Conservation (phyloP, 2,329 filamentous ascomycete genomes). For the Ophiocordyceps camponoti-rufipedis region DNA sequence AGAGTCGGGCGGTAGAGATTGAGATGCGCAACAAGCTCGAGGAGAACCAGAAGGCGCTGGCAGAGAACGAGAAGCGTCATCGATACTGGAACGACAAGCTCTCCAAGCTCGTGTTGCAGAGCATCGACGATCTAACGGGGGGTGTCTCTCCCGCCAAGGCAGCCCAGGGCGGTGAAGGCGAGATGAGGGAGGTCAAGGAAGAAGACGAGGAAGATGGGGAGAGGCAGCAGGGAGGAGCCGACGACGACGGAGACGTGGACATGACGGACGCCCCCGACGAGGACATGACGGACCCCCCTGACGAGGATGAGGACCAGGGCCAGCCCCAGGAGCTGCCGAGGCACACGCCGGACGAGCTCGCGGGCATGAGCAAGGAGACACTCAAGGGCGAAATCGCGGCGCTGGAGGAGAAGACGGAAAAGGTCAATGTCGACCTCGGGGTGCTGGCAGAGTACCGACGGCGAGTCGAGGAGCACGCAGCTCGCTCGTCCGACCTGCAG, state of each 20-base stretch:
- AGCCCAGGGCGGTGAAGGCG: too few species aligned
- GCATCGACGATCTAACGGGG: constrained; percentile 49
- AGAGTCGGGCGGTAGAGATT: constrained; percentile 76
- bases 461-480: constrained; percentile 64
- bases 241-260: constrained; percentile 15
- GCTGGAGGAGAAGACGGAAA: constrained; percentile 56
- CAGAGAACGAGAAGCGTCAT: constrained; percentile 70
- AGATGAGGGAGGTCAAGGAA: not conserved
- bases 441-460: constrained; percentile 82
- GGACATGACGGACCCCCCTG: constrained; percentile 3
- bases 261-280: constrained; percentile 12
- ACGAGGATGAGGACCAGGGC: constrained; percentile 9
- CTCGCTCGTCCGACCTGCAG: constrained; percentile 68
- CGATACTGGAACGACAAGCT: constrained; percentile 84
- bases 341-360: constrained; percentile 56
- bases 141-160: constrained; percentile 8
- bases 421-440: constrained; percentile 70
- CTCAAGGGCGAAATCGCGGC: constrained; percentile 44
- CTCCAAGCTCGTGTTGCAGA: constrained; percentile 65
- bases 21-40: constrained; percentile 98
- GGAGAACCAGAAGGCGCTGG: constrained; percentile 77
- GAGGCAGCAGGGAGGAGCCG: constrained; percentile 6
- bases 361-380: constrained; percentile 43
- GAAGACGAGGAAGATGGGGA: not conserved
- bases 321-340: constrained; percentile 47